A percentile compares a stretch with the other conserved stretches of the same genome.
These are phyloP conservation scores for Colletotrichum scovillei DNA, from an alignment of 2,329 filamentous ascomycete genomes.

Conservation along the genomic window DNA sequence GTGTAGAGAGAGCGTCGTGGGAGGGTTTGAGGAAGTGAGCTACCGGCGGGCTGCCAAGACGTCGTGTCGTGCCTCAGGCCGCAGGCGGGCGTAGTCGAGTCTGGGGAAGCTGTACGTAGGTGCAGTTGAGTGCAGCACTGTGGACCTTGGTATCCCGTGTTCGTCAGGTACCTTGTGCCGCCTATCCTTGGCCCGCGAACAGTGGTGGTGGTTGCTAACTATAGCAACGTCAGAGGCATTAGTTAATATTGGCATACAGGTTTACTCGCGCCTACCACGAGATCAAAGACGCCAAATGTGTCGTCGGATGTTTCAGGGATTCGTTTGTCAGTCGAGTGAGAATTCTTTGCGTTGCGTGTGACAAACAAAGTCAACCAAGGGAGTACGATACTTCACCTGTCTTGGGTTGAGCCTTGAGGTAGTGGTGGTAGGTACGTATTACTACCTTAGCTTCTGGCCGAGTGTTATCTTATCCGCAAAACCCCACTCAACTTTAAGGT, in stretches of 20 bases:
- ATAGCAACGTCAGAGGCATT: slow-evolving; percentile 8
- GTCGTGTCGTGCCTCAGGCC: slow-evolving; percentile 33
- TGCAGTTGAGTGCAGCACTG: slow-evolving; percentile 2
- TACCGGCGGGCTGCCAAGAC: slow-evolving; percentile 18
- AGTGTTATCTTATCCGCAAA: no score
- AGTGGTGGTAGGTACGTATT: no score
- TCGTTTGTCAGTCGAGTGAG: neutral
- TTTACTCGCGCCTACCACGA: slow-evolving; percentile 8
- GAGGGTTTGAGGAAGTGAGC: slow-evolving; percentile 21
- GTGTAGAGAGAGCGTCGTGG: slow-evolving; percentile 27
- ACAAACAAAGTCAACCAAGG: slow-evolving; percentile 7
- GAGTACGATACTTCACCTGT: neutral
- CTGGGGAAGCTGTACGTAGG: slow-evolving; percentile 7
- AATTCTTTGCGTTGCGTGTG: neutral
- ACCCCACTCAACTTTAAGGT: no score
- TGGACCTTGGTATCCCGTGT: neutral
- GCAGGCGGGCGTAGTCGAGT: neutral
- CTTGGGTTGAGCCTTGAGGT: neutral
- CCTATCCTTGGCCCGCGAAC: neutral
- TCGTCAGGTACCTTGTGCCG: neutral
- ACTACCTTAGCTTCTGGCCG: neutral
- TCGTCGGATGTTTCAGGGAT: slow-evolving; percentile 26
- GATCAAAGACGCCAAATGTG: slow-evolving; percentile 2
- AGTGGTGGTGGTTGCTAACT: slow-evolving; percentile 13
- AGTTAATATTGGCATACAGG: neutral